phyloP scores from a whole-genome alignment of 805 yeast species.

The Sugiyamaella lignohabitans region DNA sequence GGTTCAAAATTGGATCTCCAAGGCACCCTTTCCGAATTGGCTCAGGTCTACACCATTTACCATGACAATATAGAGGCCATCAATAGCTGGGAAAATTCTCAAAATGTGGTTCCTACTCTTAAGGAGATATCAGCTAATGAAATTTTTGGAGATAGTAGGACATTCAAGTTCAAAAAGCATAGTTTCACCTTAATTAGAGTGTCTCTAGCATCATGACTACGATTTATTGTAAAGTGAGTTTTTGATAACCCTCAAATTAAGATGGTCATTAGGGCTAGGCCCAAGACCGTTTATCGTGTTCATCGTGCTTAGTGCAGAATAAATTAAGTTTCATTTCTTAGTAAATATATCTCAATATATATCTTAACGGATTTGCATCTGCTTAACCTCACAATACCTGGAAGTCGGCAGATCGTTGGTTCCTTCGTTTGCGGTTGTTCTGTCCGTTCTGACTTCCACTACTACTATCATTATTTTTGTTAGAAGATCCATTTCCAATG shows the following conservation, averaged over 20 bases:
- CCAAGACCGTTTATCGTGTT: too few relatives aligned
- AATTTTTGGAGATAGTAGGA: too few relatives aligned
- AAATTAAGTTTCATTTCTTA: too few relatives aligned
- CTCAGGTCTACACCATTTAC: conserved; percentile 25
- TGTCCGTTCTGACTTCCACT: neutral
- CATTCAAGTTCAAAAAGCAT: conserved; percentile 9
- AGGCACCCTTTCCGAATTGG: conserved; percentile 8
- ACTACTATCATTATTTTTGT: neutral
- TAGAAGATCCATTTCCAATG: neutral
- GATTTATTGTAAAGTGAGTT: too few relatives aligned
- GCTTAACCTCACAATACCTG: neutral
- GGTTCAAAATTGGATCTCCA: conserved; percentile 22
- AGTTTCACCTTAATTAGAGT: conserved; percentile 9
- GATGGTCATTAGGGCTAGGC: too few relatives aligned
- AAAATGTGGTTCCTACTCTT: conserved; percentile 15
- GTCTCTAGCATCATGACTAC: too few relatives aligned
- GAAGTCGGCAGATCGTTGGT: neutral
- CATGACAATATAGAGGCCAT: conserved; percentile 30
- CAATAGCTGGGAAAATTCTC: conserved; percentile 28
- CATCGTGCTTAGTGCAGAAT: too few relatives aligned
- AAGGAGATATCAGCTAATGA: neutral
- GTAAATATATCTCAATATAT: too few relatives aligned
- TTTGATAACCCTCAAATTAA: too few relatives aligned
- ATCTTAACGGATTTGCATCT: too few relatives aligned
- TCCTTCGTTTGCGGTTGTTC: neutral